These are phyloP conservation scores for Rachicladosporium sp. DNA, from an alignment of 2,329 filamentous ascomycete genomes.

Conservation along the genomic window DNA sequence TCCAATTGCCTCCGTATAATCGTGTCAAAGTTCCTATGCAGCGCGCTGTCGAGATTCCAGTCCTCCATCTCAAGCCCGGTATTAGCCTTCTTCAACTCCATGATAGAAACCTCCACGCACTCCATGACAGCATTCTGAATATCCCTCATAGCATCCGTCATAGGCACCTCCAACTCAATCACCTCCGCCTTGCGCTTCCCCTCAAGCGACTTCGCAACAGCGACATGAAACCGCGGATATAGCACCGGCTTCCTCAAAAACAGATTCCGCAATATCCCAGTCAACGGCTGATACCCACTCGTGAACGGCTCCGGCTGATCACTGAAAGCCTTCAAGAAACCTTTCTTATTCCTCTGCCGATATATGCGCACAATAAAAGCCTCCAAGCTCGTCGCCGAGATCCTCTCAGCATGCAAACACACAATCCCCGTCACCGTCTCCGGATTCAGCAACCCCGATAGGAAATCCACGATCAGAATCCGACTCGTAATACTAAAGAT, in stretches of 20 bases:
- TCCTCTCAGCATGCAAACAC: constrained; percentile 74
- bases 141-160: constrained; percentile 86
- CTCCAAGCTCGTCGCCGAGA: constrained; percentile 77
- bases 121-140: constrained; percentile 93
- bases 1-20: constrained; percentile 82
- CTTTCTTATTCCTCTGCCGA: constrained; percentile 82
- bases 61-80: constrained; percentile 87
- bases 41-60: constrained; percentile 87
- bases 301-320: constrained; percentile 88
- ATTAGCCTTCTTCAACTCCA: constrained; percentile 85
- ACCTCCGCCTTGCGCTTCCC: constrained; percentile 90
- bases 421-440: constrained; percentile 78
- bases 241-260: constrained; percentile 80
- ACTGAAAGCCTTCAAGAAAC: constrained; percentile 92
- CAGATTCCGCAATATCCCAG: constrained; percentile 82
- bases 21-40: constrained; percentile 85
- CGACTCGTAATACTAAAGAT: constrained; percentile 93
- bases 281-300: constrained; percentile 72
- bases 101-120: constrained; percentile 88
- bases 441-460: constrained; percentile 71
- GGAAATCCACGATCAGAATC: constrained; percentile 83
- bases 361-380: constrained; percentile 93
- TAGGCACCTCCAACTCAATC: constrained; percentile 88
- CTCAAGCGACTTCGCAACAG: constrained; percentile 79
- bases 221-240: constrained; percentile 88